Evolutionary conservation across 371 early-diverging fungal species (phyloP).

Genomic region (Mortierella sp.): DNA sequence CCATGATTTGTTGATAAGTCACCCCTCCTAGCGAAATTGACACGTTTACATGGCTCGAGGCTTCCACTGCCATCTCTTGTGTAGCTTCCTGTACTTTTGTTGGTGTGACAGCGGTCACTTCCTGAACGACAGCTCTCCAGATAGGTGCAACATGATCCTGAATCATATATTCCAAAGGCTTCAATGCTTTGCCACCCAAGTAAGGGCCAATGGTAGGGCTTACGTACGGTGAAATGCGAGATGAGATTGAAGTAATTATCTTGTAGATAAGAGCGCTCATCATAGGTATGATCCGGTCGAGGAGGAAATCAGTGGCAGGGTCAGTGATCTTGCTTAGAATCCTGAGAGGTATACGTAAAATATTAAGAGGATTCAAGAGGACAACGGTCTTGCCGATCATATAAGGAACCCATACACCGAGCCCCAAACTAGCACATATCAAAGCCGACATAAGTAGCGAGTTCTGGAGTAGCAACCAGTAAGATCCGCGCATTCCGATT

Average conservation of each 20-base stretch:
- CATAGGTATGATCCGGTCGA: conserved; percentile 60
- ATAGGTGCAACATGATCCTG: conserved; percentile 20
- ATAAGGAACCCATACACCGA: conserved; percentile 84
- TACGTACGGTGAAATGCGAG: conserved; percentile 9
- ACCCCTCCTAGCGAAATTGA: conserved; percentile 5
- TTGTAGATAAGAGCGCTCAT: conserved; percentile 29
- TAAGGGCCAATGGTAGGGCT: conserved; percentile 13
- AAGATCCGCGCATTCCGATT: conserved; percentile 90
- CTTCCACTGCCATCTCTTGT: background rate
- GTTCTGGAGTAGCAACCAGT: conserved; percentile 82
- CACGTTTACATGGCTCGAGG: background rate
- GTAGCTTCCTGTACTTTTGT: conserved; percentile 4
- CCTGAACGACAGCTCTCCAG: conserved; percentile 19
- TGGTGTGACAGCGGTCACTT: background rate
- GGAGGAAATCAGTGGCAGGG: conserved; percentile 65
- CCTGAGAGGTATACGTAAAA: conserved; percentile 64
- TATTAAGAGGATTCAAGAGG: conserved; percentile 61
- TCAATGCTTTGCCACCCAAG: conserved; percentile 20
- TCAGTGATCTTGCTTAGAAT: conserved; percentile 65
- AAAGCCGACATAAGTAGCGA: conserved; percentile 81
- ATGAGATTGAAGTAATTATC: background rate
- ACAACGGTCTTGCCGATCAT: conserved; percentile 73
- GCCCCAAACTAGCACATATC: conserved; percentile 78
- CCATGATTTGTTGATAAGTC: conserved; percentile 13
- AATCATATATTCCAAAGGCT: conserved; percentile 24